Conservation (phyloP, 1,139 yeast genomes). For the Blastobotrys niveus region DNA sequence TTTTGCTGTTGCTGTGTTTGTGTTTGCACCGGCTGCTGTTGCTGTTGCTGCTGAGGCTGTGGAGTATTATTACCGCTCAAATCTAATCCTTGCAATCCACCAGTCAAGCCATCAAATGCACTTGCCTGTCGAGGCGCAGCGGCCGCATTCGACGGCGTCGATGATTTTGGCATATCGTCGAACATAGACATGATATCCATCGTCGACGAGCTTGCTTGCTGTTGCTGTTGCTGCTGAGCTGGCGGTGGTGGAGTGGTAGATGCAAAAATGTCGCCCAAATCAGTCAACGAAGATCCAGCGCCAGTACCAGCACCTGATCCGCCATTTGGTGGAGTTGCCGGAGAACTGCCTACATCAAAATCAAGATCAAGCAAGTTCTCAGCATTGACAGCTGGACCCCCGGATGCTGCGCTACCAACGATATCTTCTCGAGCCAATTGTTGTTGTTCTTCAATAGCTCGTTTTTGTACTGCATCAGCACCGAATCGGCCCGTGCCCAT, state of each 20-base stretch:
- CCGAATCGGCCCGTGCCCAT: constrained; percentile 46
- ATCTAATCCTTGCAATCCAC: constrained; percentile 4
- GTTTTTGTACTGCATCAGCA: constrained; percentile 41
- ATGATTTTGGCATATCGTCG: constrained; percentile 19
- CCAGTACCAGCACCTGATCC: constrained; percentile 18
- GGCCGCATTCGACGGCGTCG: not conserved
- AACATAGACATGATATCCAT: constrained; percentile 33
- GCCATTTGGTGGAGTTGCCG: constrained; percentile 23
- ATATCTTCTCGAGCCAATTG: constrained; percentile 74
- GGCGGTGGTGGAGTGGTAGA: constrained; percentile 31
- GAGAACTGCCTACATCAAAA: constrained; percentile 40
- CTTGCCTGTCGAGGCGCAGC: not conserved
- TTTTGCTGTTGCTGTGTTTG: constrained; percentile 7
- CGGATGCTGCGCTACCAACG: constrained; percentile 45
- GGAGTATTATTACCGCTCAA: constrained; percentile 15
- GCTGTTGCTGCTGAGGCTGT: constrained; percentile 13
- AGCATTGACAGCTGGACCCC: constrained; percentile 41
- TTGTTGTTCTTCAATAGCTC: constrained; percentile 70
- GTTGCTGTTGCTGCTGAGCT: constrained; percentile 20
- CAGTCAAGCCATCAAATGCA: constrained; percentile 24
- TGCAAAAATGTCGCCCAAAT: constrained; percentile 32
- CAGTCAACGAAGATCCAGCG: constrained; percentile 28
- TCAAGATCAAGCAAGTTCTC: constrained; percentile 87
- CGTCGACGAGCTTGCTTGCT: constrained; percentile 19
- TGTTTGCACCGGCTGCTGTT: constrained; percentile 21